Base-by-base conservation (phyloP, 805 yeast species). In the Candida multigemmis region DNA sequence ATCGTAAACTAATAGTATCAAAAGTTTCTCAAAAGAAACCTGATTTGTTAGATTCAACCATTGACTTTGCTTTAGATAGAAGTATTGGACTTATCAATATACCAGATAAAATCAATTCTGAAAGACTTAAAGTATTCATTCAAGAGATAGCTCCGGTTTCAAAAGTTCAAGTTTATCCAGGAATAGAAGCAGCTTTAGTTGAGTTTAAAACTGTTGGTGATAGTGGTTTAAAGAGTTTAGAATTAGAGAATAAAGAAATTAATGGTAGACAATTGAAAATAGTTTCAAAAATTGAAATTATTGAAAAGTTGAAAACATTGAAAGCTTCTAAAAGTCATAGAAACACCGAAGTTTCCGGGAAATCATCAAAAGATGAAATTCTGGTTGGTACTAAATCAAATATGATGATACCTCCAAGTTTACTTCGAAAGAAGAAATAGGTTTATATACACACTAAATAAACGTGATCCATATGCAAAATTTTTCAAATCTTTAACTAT, bases 161-260 rank as follows among this genome's bases (percentile, higher is more conserved):
- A 2, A 54, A 57, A 6, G 49, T 74, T 2, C 58, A 66, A 14
- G 38, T 74, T 11, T 65, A 60, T 19, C 65, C 77, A 0, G 68
- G 62, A 13, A 39, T 46, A 12, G 40, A 50, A 5, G 70, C 68
- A 4, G 79, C 79, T 0, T 36, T 76, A 16, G 56, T 77, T 4
- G 68, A 67, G 33, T 69, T 70, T 34, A 46, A 44, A 14, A 48
- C 44, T 5, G 48, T 56, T 0, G 38, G 48, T 6, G 61, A 60
- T 24, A 71, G 78, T 1, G 84, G 84, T 0, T 57, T n/a, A n/a
- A n/a, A n/a, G n/a, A n/a, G n/a, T n/a, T n/a, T n/a, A n/a, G n/a
- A 6, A n/a, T n/a, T n/a, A 12, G n/a, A n/a, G n/a, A n/a, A 71
- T 0, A 35, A 35, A 14, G 35, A 32, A 7, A 53, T 68, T 11